These are phyloP conservation scores for Gossypioides kirkii DNA, from an alignment of 345 rosid species.

Conservation along the genomic window DNA sequence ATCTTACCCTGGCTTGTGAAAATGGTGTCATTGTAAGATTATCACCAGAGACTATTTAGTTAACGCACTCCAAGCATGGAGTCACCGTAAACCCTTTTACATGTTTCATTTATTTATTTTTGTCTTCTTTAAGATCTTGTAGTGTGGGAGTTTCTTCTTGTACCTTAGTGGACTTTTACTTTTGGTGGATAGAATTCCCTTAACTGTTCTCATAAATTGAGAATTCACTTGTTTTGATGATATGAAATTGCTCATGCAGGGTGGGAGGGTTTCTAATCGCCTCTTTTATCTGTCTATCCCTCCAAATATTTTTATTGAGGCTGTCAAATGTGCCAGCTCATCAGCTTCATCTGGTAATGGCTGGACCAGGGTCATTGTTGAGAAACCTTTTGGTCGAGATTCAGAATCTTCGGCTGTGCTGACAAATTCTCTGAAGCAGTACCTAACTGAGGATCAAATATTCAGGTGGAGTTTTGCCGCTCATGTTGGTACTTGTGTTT, in stretches of 20 bases:
- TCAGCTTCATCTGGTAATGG: constrained; percentile 89
- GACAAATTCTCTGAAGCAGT: constrained; percentile 80
- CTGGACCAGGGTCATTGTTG: constrained; percentile 98
- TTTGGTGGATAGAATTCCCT: background rate
- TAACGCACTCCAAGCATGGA: background rate
- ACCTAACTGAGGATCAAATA: constrained; percentile 86
- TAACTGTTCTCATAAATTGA: background rate
- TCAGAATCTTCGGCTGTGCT: constrained; percentile 94
- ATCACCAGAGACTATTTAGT: background rate
- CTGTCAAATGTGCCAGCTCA: constrained; percentile 84
- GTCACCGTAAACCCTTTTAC: background rate
- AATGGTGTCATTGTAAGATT: background rate
- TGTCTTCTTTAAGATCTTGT: background rate
- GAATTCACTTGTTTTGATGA: constrained; percentile 12
- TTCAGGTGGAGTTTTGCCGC: constrained; percentile 53
- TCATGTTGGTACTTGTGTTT: background rate
- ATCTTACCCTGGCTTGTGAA: background rate
- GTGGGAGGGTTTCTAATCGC: constrained; percentile 76
- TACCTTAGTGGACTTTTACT: background rate
- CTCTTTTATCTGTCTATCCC: constrained; percentile 93
- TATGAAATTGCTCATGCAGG: constrained; percentile 39
- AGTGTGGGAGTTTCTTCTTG: background rate
- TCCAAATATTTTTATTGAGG: constrained; percentile 90
- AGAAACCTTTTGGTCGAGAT: constrained; percentile 98
- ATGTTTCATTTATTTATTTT: background rate